A percentile compares a stretch with the other conserved stretches of the same genome.
Conservation (phyloP, 2,329 filamentous ascomycete species). For the Arthroderma sp. region DNA sequence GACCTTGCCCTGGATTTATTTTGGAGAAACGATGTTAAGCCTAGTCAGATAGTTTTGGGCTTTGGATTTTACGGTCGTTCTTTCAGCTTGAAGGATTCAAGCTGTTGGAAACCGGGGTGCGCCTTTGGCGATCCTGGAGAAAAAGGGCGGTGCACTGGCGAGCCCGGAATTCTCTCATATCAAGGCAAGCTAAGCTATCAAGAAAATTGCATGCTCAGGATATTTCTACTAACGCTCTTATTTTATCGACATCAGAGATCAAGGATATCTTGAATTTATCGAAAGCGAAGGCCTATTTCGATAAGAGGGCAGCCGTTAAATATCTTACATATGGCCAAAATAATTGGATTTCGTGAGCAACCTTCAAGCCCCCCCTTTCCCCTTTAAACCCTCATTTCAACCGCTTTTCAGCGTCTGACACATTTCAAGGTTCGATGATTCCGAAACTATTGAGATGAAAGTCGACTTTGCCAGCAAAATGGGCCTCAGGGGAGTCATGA, state of each 20-base stretch:
- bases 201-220: not conserved
- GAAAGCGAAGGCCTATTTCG: too few species aligned
- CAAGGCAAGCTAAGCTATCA: not conserved
- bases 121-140: conserved; percentile 16
- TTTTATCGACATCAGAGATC: too few species aligned
- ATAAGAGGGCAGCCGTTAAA: too few species aligned
- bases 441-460: not conserved
- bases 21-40: conserved; percentile 18
- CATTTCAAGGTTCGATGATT: not conserved
- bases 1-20: conserved; percentile 15
- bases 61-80: conserved; percentile 19
- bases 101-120: conserved; percentile 20
- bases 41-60: conserved; percentile 18
- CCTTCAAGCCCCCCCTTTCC: not conserved
- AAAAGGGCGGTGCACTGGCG: conserved; percentile 18
- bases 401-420: not conserved
- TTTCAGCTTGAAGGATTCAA: conserved; percentile 14
- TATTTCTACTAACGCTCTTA: too few species aligned
- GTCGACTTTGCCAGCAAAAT: not conserved
- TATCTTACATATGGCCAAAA: too few species aligned
- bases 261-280: too few species aligned
- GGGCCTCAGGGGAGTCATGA: not conserved
- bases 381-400: not conserved
- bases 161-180: not conserved
- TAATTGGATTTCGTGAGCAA: not conserved